Evolutionary conservation across 2,329 filamentous ascomycete species (phyloP), one percentile per base, ranked within the genome.

Genomic region (Claviceps paspali): DNA sequence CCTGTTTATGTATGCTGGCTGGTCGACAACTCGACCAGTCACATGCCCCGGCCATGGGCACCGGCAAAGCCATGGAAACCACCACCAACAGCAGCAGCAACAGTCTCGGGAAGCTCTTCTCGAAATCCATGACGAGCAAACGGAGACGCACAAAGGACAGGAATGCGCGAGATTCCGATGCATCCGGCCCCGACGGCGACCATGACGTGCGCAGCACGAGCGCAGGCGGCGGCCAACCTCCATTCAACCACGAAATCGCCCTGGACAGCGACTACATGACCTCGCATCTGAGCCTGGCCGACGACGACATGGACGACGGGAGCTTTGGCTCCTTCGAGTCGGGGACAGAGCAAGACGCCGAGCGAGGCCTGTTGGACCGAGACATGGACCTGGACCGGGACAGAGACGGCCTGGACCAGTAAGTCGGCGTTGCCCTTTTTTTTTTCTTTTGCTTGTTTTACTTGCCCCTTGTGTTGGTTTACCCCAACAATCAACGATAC

Each of bases 61-160:
- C 14, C n/a, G n/a, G n/a, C n/a, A n/a, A n/a, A n/a, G 36, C 37
- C 36, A 47, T 46, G 43, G 43, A 43, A n/a, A n/a, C n/a, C n/a
- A n/a, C n/a, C n/a, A n/a, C n/a, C n/a, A n/a, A n/a, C n/a, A n/a
- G n/a, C 32, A 42, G 36, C 36, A 41, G 42, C 38, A 59, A 52
- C 43, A 57, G 60, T 10, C 53, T 72, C 30, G 62, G 59, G 40
- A 74, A 70, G 54, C 60, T 76, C 22, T 53, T 76, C 26, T 63
- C 69, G 36, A 71, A 67, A 49, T 59, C 62, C 27, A 61, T 75
- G 38, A 55, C 58, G 21, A 59, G 60, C 33, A 69, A 65, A 48
- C 64, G 67, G 33, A 62, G 65, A 33, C 61, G 60, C 39, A 66
- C 60, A 53, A 67, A 62, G 52, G 60, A 66, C 38, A 55, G 60